Conservation (phyloP, 2,329 filamentous ascomycete species). For the Akanthomyces uredinophilus region DNA sequence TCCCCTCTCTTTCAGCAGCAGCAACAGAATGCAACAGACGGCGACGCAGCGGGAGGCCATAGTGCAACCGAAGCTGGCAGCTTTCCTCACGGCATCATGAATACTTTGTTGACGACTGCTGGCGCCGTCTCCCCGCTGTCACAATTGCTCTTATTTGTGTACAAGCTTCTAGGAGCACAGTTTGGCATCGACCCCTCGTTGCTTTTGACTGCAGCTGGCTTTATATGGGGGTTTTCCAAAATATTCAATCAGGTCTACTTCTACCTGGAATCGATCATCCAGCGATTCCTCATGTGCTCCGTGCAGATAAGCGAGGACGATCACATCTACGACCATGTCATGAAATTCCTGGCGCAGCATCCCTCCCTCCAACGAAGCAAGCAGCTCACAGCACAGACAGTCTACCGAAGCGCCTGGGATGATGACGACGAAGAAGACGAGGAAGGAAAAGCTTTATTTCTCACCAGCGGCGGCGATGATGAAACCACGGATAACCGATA, state of each 20-base stretch:
- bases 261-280: constrained; percentile 32
- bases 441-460: constrained; percentile 31
- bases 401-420: constrained; percentile 51
- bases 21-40: not conserved
- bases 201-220: constrained; percentile 40
- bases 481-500: constrained; percentile 33
- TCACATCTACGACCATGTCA: constrained; percentile 53
- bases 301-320: constrained; percentile 52
- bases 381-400: constrained; percentile 51
- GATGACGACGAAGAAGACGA: constrained; percentile 43
- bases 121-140: constrained; percentile 40
- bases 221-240: constrained; percentile 43
- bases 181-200: constrained; percentile 46
- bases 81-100: constrained; percentile 31
- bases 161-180: constrained; percentile 38
- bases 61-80: not conserved
- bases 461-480: constrained; percentile 34
- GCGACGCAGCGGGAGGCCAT: not conserved
- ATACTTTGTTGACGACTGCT: constrained; percentile 41
- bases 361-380: constrained; percentile 47
- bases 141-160: constrained; percentile 38
- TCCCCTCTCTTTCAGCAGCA: constrained; percentile 3
- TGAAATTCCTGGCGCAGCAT: constrained; percentile 53
- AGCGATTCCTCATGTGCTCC: constrained; percentile 44
- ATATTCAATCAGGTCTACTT: constrained; percentile 31